Conservation (phyloP, 2,329 filamentous ascomycete species). For the Stagonosporopsis tanaceti region DNA sequence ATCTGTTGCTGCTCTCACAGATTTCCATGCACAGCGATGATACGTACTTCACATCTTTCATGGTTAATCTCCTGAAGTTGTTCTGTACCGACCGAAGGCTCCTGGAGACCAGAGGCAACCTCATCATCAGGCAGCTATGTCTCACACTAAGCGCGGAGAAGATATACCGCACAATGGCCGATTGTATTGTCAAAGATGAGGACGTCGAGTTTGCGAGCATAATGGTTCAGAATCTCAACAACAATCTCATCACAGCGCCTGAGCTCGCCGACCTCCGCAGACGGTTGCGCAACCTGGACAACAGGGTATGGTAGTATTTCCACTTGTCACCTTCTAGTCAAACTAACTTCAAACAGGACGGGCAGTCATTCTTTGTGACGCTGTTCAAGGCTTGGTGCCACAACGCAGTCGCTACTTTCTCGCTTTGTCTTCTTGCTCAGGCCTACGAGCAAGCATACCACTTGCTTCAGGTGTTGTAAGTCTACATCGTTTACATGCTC, state of each 20-base stretch:
- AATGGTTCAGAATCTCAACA: constrained; percentile 99
- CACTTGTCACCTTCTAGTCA: constrained; percentile 25
- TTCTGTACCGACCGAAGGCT: constrained; percentile 94
- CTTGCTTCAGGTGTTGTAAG: constrained; percentile 91
- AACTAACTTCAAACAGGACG: constrained; percentile 66
- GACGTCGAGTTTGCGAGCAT: constrained; percentile 99
- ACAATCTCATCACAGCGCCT: constrained; percentile 97
- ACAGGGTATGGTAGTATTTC: constrained; percentile 56
- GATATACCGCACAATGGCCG: constrained; percentile 93
- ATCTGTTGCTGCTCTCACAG: constrained; percentile 90
- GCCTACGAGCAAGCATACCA: constrained; percentile 99
- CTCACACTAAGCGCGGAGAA: constrained; percentile 91
- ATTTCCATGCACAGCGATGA: constrained; percentile 97
- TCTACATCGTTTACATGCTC: constrained; percentile 7
- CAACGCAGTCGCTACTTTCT: constrained; percentile 97
- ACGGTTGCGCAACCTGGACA: constrained; percentile 87
- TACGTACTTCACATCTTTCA: constrained; percentile 96
- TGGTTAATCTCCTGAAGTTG: constrained; percentile 93
- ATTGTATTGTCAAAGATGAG: constrained; percentile 97
- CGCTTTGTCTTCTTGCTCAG: constrained; percentile 90
- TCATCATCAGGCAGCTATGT: constrained; percentile 95
- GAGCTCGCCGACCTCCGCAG: constrained; percentile 92
- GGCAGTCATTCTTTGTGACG: constrained; percentile 92
- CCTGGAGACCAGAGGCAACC: constrained; percentile 89
- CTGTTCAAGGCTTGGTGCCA: constrained; percentile 98